Evolutionary conservation across 768 basidiomycete species (phyloP), one percentile per base, ranked within the genome.

Genomic region (Paxillus involutus): DNA sequence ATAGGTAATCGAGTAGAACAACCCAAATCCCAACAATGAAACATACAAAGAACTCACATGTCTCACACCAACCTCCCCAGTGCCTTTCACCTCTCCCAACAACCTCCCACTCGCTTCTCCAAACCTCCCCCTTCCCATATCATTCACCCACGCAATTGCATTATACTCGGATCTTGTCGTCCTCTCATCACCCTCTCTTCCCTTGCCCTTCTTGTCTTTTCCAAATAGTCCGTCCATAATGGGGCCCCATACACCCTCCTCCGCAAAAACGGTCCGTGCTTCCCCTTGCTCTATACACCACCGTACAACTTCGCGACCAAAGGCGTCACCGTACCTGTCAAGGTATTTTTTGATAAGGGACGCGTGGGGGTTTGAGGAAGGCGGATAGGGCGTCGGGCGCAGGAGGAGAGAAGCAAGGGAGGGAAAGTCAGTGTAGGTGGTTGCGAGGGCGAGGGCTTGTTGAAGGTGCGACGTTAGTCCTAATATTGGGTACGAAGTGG

Each of bases 221-320:
- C 40, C 39, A 62, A 98, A 90, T 70, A 90, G 91, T 33, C 74
- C 76, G 64, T 91, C 89, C 56, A 97, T 76, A 49, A 89, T 83
- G 1, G 69, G 71, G 30, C 75, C 73, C 61, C 88, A 83, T 14
- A 76, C 69, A 30, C 82, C 80, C 44, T 89, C 86, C 58, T 91
- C 87, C 1, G 85, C 82, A 60, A 98, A 91, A 69, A 98, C 79
- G 6, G 86, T 81, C 12, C 92, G 83, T 21, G 91, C 71, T 71
- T 93, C 92, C 16, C 90, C 91, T 59, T 94, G 86, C 59, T 93
- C 89, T 47, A 96, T 89, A 68, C 92, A 96, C 90, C 90, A 97
- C 63, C 84, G 82, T 64, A 91, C 95, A n/a, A 97, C 77, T 63
- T 92, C 87, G n/a, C 79, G 84, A 0, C 94, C 88, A 59, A 98